Base-by-base conservation (phyloP, 2,329 filamentous ascomycete species). In the Fusarium duplospermum region DNA sequence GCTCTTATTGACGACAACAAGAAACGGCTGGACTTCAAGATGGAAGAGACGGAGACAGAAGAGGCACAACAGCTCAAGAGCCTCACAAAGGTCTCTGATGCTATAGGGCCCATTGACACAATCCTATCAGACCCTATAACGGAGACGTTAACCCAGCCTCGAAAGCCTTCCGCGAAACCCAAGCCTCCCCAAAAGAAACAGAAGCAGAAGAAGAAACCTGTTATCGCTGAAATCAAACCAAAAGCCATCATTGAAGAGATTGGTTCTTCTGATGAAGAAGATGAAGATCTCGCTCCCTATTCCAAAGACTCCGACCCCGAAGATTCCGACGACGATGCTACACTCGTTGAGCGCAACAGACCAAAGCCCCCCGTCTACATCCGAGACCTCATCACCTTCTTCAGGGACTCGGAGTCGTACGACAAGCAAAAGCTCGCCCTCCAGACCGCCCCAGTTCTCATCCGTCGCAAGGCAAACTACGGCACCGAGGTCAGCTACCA, bases 321-420 rank as follows among this genome's bases (percentile, higher is more conserved):
- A 80, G 96, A 99, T 80, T 96, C 94, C 0, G 95, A 98, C 66
- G 95, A 98, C 40, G 97, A 99, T 77, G 92, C 96, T 6, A 97
- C 95, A 0, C 86, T 98, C 20, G 89, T 98, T 57, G 92, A 93
- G 66, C 89, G 95, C 16, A 92, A 96, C 82, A 98, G 96, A 77
- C 90, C 93, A 24, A 93, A 90, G 67, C 89, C 94, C 0, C 96
- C 96, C 1, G 95, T 99, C 1, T 98, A 98, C 78, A 93, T 98
- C 69, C 91, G 95, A 54, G 94, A 97, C 77, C 87, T 98, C 13
- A 91, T 98, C 64, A 81, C 87, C 9, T 95, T 92, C 78, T 87
- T 99, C 4, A 89, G 93, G 58, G 94, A 97, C 74, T 91, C 90
- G 0, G 94, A 98, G 54, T 93, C 93, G 74, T 94, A 95, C 75